Evolutionary conservation across 164 flowering plant genomes (phyloP), one percentile per base, ranked within the genome.

Genomic region (Amborella trichopoda): DNA sequence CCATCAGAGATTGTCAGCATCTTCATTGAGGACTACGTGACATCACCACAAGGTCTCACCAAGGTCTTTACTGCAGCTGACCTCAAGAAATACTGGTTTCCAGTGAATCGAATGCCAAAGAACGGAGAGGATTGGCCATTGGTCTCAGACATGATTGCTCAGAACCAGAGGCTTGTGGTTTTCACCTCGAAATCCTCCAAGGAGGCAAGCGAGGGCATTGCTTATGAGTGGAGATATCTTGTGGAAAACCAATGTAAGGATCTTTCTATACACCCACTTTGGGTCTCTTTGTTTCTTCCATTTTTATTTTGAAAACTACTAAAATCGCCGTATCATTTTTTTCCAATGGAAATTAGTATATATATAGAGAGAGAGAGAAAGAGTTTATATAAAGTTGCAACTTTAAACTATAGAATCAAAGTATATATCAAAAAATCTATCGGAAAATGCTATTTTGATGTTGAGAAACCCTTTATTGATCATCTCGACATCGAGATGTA

Each of bases 171-270:
- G 3, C 48, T 91, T 28, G 62, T 91, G 39, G 99, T 91, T 43
- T 87, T 91, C 63, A 81, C 95, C 44, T 87, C 95, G 28, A 82
- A 78, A 42, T 53, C 78, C 27, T 19, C 74, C 2, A 87, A 91
- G 68, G 88, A 91, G 46, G 73, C 86, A n/a, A 58, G 84, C n/a
- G 99, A 91, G 62, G 96, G 82, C 26, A 87, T 91, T 46, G 95
- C 95, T 0, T 78, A 76, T 61, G 63, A 81, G 43, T 91, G 99
- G 99, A 74, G 48, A 45, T 82, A 84, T 53, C 26, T 81, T n/a
- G 93, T 79, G 8, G 99, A 91, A 62, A 93, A 79, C 55, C 91
- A 93, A 60, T 93, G 99, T 93, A 53, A 86, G 86, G 9, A 37
- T 37, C 41, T 6, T 6, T 37, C 19, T n/a, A n/a, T n/a, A n/a